phyloP scores from a whole-genome alignment of 495 filamentous ascomycete species.

The Umbilicaria muhlenbergii region DNA sequence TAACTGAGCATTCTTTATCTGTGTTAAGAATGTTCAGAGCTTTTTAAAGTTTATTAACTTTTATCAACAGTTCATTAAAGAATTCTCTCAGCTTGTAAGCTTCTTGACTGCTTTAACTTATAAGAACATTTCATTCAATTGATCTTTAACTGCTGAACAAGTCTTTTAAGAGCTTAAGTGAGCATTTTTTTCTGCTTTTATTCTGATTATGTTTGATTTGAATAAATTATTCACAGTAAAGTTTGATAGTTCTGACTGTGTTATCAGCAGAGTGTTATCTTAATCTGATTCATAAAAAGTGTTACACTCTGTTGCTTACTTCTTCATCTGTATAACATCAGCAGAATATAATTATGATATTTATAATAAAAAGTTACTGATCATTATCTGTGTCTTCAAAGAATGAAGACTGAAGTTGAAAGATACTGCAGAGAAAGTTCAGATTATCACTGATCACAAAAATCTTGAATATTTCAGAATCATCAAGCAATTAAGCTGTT shows the following conservation, averaged over 20 bases:
- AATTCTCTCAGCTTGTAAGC: not conserved
- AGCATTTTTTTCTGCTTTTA: not conserved
- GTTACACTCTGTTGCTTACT: conserved; percentile 10
- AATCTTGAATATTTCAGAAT: not conserved
- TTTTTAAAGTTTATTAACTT: not conserved
- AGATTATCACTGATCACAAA: not conserved
- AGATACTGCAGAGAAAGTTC: not conserved
- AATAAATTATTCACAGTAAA: not conserved
- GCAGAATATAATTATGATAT: conserved; percentile 19
- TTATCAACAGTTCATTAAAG: not conserved
- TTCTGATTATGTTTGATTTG: not conserved
- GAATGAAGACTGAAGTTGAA: conserved; percentile 15
- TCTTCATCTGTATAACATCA: conserved; percentile 12
- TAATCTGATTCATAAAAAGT: not conserved
- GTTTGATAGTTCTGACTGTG: not conserved
- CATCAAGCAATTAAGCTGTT: not conserved
- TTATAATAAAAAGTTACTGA: conserved; percentile 4
- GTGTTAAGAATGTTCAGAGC: not conserved
- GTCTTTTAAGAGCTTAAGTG: not conserved
- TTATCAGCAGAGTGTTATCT: not conserved
- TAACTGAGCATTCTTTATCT: conserved; percentile 5
- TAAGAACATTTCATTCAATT: conserved; percentile 2
- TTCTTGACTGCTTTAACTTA: conserved; percentile 2
- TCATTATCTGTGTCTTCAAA: conserved; percentile 15
- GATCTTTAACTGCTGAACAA: not conserved